Percentiles rank a stretch among this genome's conserved stretches.
These are phyloP conservation scores for Oryza glaberrima DNA, from an alignment of 176 grass and related monocot species.

Conservation along the genomic window DNA sequence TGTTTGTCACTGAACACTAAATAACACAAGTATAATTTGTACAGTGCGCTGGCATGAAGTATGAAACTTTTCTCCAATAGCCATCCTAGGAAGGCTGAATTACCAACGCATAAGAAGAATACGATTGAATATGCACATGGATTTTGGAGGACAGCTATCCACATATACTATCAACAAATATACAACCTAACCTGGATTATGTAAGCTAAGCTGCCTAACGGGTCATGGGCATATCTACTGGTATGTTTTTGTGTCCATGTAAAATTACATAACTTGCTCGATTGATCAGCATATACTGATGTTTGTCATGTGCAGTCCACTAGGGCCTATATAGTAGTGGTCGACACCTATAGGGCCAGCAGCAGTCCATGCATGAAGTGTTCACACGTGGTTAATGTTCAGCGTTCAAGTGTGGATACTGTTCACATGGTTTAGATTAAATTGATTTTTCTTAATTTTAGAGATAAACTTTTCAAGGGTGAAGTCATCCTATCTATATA, in stretches of 20 bases:
- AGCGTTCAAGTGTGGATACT: background rate
- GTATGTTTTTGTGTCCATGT: slow-evolving; percentile 7
- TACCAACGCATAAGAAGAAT: background rate
- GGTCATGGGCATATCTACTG: background rate
- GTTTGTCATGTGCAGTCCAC: background rate
- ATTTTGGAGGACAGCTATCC: background rate
- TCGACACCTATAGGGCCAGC: background rate
- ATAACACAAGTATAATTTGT: background rate
- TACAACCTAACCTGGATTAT: background rate
- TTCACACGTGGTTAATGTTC: background rate
- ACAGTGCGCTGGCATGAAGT: background rate
- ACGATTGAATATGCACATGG: background rate
- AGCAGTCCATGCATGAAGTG: background rate
- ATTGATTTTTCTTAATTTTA: background rate
- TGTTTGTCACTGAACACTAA: background rate
- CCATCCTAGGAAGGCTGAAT: background rate
- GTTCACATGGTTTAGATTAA: background rate
- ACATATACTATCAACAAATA: slow-evolving; percentile 11
- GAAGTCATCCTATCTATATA: background rate
- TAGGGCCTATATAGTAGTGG: background rate
- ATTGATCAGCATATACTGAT: background rate
- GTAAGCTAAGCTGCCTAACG: background rate
- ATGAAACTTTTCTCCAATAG: background rate
- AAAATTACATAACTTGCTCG: background rate
- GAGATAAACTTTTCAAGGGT: background rate